Percentiles rank a stretch among this genome's conserved stretches.
These are phyloP conservation scores for Acer campestre DNA, from an alignment of 345 rosid genomes.

Conservation along the genomic window DNA sequence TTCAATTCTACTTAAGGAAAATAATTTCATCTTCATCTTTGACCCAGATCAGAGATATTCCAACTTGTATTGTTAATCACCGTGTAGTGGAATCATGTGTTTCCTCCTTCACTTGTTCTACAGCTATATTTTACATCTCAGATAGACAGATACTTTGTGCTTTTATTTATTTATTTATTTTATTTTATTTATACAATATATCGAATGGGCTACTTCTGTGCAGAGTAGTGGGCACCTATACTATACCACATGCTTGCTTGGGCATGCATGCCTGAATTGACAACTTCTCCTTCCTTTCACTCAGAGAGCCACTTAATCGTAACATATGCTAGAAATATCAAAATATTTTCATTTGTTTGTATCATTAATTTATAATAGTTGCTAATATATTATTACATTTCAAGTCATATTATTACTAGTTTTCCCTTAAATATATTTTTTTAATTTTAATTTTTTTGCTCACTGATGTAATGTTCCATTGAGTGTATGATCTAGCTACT, in stretches of 20 bases:
- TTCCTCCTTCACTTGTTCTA: neutral
- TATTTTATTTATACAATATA: neutral
- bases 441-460: neutral
- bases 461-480: neutral
- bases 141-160: no score
- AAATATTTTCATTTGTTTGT: neutral
- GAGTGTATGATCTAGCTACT: neutral
- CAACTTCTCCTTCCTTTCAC: neutral
- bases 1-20: neutral
- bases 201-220: neutral
- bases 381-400: neutral
- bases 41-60: neutral
- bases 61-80: neutral
- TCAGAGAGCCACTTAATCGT: neutral
- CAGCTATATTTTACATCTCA: no score
- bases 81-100: neutral
- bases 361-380: neutral
- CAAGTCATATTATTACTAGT: neutral
- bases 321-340: neutral
- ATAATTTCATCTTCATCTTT: neutral
- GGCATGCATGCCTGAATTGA: neutral
- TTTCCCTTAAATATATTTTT: neutral
- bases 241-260: neutral
- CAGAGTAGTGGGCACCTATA: neutral
- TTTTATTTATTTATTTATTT: no score